Base-by-base conservation (phyloP, 1,284 basidiomycete species). In the Takashimella koratensis region DNA sequence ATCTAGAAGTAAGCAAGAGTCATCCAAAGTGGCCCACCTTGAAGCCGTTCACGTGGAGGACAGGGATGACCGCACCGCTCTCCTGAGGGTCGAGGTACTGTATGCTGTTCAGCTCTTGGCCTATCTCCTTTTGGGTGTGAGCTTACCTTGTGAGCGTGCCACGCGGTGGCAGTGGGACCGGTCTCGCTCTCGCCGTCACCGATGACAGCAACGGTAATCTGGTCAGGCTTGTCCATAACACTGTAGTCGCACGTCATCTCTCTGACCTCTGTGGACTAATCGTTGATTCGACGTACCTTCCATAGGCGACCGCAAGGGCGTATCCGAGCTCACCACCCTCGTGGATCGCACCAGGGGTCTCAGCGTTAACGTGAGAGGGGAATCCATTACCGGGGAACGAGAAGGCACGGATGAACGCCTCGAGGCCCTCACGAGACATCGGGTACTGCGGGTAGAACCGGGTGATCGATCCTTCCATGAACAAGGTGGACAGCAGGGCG, bases 301-400 rank as follows among this genome's bases (percentile, higher is more conserved):
- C 88, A 64, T 88, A 93, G 0, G 89, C 82, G 10, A 90, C 89
- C 30, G 85, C 81, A 41, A 94, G 83, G 0, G 90, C 88, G 63
- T 91, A 91, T 13, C 89, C 90, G n/a, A 92, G 81, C 72, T 93
- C 90, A 36, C 90, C 81, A 52, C 91, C 91, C 76, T 95, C 91
- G 65, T 94, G 91, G 59, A 94, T 91, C 3, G 84, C 80, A 5
- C 91, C 90, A 20, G 90, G 90, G 0, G 87, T 90, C 72, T 88
- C 83, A 0, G 87, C 54, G 49, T 77, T 77, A 50, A 78, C 77
- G 62, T 81, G 79, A 26, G 75, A 77, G 5, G 78, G 77, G 67
- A 79, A 78, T 11, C 79, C 79, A n/a, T n/a, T n/a, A 30, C 76
- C 76, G 0, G 78, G 78, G 64, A 74, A 77, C 16, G 73, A 76